A percentile compares a stretch with the other conserved stretches of the same genome.
phyloP scores from a whole-genome alignment of 2,329 filamentous ascomycete genomes.

The Furcasterigmium furcatum region DNA sequence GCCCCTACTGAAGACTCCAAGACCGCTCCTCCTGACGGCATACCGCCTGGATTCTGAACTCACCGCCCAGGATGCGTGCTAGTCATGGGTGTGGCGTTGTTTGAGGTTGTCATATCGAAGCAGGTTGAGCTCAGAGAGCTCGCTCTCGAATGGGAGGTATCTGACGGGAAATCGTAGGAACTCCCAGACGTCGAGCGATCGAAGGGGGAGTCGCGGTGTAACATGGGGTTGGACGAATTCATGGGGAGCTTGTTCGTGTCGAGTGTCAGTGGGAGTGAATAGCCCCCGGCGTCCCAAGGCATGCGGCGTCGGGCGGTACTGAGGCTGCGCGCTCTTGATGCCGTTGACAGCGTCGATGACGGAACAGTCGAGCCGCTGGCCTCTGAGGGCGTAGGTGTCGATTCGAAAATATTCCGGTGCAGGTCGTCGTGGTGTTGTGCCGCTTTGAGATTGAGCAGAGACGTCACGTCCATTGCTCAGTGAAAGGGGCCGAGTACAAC shows the following conservation, averaged over 20 bases:
- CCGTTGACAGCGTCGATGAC: background rate
- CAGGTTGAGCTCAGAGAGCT: conserved; percentile 25
- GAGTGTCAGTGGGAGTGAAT: conserved; percentile 38
- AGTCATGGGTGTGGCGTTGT: conserved; percentile 15
- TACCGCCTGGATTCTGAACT: too few relatives aligned
- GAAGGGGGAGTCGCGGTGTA: conserved; percentile 15
- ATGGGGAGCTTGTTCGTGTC: conserved; percentile 28
- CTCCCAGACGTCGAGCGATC: conserved; percentile 14
- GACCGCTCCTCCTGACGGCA: too few relatives aligned
- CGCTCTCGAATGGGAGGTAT: conserved; percentile 21
- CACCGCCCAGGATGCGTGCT: conserved; percentile 20
- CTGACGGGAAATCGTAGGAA: conserved; percentile 17
- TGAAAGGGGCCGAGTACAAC: background rate
- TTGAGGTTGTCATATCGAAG: conserved; percentile 14
- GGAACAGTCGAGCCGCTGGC: conserved; percentile 2
- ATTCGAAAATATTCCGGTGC: conserved; percentile 8
- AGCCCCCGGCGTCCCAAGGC: conserved; percentile 50
- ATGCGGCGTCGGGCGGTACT: conserved; percentile 28
- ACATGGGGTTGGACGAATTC: conserved; percentile 12
- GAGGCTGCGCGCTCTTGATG: conserved; percentile 11
- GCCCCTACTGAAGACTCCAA: too few relatives aligned
- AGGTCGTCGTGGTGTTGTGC: conserved; percentile 11
- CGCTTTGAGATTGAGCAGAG: conserved; percentile 14
- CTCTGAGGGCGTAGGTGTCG: conserved; percentile 4
- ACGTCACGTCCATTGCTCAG: conserved; percentile 17